Evolutionary conservation across 164 flowering plant species (phyloP).

Genomic region (Platanus orientalis): DNA sequence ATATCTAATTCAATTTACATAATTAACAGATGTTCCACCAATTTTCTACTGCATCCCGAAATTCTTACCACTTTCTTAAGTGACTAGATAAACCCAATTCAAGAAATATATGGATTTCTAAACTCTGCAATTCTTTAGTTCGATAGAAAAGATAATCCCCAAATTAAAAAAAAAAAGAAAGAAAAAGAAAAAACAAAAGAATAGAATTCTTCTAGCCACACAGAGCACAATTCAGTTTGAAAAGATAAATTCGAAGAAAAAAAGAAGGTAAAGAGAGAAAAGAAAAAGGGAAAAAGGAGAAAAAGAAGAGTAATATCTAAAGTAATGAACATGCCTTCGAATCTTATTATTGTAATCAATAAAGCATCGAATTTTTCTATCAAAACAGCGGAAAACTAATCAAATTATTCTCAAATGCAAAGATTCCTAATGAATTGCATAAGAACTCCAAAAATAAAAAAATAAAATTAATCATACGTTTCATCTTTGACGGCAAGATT

Average conservation of each 20-base stretch:
- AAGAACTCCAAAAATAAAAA: not conserved
- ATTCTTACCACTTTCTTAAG: too few species aligned
- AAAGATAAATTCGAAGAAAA: not conserved
- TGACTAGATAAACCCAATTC: too few species aligned
- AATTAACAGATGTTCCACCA: not conserved
- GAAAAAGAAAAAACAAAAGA: not conserved
- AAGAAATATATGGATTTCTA: not conserved
- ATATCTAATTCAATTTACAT: not conserved
- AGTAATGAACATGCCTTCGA: conserved; percentile 9
- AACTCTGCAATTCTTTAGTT: not conserved
- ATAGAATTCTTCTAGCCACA: not conserved
- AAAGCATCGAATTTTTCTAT: not conserved
- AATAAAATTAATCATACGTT: conserved; percentile 27
- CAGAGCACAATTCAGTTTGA: not conserved
- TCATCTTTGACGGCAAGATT: conserved; percentile 87
- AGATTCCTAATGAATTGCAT: not conserved
- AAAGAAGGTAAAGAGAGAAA: not conserved
- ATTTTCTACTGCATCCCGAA: not conserved
- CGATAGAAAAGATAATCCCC: not conserved
- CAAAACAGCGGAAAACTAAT: not conserved
- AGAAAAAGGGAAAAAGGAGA: conserved; percentile 9
- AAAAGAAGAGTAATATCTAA: conserved; percentile 9
- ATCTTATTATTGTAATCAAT: not conserved
- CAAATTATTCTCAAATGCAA: not conserved
- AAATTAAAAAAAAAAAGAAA: not conserved